phyloP scores from a whole-genome alignment of 2,329 filamentous ascomycete species.

The Septoria petroselini region DNA sequence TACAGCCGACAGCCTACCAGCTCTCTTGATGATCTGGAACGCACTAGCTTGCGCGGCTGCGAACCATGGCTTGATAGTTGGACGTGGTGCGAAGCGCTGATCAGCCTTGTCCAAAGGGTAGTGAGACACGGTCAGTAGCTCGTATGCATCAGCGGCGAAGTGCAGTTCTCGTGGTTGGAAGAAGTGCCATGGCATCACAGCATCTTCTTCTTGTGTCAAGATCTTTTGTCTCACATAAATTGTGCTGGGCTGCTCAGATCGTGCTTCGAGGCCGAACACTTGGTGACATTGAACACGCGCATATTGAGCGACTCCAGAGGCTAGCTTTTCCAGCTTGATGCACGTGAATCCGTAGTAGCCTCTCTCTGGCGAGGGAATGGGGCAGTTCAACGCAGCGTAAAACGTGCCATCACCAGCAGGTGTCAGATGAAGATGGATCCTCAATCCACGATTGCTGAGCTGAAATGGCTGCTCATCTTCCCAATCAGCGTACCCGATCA shows the following conservation, averaged over 20 bases:
- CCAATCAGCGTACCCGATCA: slow-evolving; percentile 37
- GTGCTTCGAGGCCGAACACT: slow-evolving; percentile 2
- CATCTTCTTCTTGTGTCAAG: background rate
- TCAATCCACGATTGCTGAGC: slow-evolving; percentile 22
- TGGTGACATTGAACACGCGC: slow-evolving; percentile 28
- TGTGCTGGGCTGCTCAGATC: slow-evolving; percentile 26
- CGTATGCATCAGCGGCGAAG: slow-evolving; percentile 8
- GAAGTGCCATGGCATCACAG: slow-evolving; percentile 20
- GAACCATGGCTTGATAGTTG: slow-evolving; percentile 9
- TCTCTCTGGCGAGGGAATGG: slow-evolving; percentile 31
- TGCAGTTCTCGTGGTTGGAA: slow-evolving; percentile 13
- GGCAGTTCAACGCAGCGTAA: slow-evolving; percentile 38
- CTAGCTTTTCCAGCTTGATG: slow-evolving; percentile 35
- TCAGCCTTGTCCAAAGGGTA: slow-evolving; percentile 2
- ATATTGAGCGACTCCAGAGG: slow-evolving; percentile 23
- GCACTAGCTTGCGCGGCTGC: slow-evolving; percentile 8
- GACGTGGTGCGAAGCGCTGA: slow-evolving; percentile 8
- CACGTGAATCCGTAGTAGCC: slow-evolving; percentile 35
- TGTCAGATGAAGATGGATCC: slow-evolving; percentile 19
- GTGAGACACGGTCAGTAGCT: slow-evolving; percentile 4
- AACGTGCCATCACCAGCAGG: slow-evolving; percentile 23
- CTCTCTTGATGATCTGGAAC: slow-evolving; percentile 19
- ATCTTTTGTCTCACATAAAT: slow-evolving; percentile 35
- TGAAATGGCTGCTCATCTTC: slow-evolving; percentile 28
- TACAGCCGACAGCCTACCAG: slow-evolving; percentile 15